These are phyloP conservation scores for Colletotrichum lupini DNA, from an alignment of 2,329 filamentous ascomycete species.

Conservation along the genomic window DNA sequence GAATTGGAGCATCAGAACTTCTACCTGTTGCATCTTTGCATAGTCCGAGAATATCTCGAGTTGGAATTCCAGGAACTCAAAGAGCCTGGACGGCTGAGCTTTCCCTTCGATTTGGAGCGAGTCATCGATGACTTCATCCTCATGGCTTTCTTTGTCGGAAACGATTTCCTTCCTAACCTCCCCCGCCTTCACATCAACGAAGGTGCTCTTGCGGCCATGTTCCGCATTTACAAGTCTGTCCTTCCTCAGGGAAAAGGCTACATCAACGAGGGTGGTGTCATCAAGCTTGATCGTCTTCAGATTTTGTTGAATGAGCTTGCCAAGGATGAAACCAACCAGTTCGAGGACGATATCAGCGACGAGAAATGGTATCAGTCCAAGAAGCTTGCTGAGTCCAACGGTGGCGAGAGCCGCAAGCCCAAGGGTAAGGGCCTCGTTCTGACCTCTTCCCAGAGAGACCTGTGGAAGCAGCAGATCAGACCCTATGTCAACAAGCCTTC, in stretches of 20 bases:
- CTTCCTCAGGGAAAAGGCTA: slow-evolving; percentile 91
- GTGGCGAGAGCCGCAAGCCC: slow-evolving; percentile 61
- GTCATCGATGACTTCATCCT: slow-evolving; percentile 99
- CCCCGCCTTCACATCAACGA: slow-evolving; percentile 98
- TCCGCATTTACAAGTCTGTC: slow-evolving; percentile 92
- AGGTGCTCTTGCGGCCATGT: slow-evolving; percentile 96
- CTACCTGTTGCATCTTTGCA: slow-evolving; percentile 95
- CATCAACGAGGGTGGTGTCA: slow-evolving; percentile 94
- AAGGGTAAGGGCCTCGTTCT: slow-evolving; percentile 75
- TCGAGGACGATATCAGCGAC: slow-evolving; percentile 89
- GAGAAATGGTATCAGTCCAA: slow-evolving; percentile 94
- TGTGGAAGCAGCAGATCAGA: slow-evolving; percentile 85
- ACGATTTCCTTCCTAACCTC: slow-evolving; percentile 97
- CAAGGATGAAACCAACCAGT: slow-evolving; percentile 91
- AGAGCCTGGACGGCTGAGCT: slow-evolving; percentile 75
- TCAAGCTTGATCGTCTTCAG: slow-evolving; percentile 84
- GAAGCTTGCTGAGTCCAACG: slow-evolving; percentile 74
- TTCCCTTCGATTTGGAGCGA: slow-evolving; percentile 92
- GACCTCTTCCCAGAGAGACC: slow-evolving; percentile 80
- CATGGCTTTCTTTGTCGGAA: slow-evolving; percentile 99
- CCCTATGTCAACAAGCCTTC: slow-evolving; percentile 81
- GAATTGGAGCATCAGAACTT: slow-evolving; percentile 99
- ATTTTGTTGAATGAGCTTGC: slow-evolving; percentile 85
- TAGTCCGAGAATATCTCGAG: slow-evolving; percentile 96
- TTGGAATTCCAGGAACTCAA: slow-evolving; percentile 96